These are phyloP conservation scores for Cutaneotrichosporon cyanovorans DNA, from an alignment of 1,284 basidiomycete genomes.

Conservation along the genomic window DNA sequence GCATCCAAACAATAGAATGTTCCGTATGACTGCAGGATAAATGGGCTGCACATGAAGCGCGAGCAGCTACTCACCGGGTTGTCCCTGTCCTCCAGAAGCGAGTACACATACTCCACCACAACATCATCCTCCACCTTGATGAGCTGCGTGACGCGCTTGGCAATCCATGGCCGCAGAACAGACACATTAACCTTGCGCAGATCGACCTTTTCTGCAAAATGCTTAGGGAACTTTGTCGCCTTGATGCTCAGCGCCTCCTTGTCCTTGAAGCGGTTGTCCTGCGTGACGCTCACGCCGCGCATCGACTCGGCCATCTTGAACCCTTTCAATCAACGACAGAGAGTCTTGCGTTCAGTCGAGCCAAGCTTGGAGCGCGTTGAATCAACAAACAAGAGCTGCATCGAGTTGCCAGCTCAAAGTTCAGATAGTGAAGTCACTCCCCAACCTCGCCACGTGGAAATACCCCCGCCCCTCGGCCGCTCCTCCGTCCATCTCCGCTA, in stretches of 20 bases:
- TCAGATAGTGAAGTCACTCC: no score
- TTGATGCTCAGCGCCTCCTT: slow-evolving; percentile 86
- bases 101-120: slow-evolving; percentile 91
- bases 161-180: slow-evolving; percentile 81
- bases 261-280: slow-evolving; percentile 71
- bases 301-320: slow-evolving; percentile 10
- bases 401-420: no score
- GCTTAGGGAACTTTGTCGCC: slow-evolving; percentile 78
- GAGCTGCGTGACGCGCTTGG: slow-evolving; percentile 79
- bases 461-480: background rate
- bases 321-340: background rate
- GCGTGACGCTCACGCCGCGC: slow-evolving; percentile 33
- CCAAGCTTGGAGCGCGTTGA: no score
- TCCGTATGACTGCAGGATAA: no score
- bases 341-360: no score
- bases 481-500: background rate
- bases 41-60: no score
- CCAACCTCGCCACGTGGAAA: background rate
- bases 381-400: no score
- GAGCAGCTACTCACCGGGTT: slow-evolving; percentile 73
- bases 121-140: slow-evolving; percentile 95
- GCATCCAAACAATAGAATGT: background rate
- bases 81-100: slow-evolving; percentile 75
- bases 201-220: slow-evolving; percentile 89
- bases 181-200: slow-evolving; percentile 80